Base-by-base conservation (phyloP, 805 yeast genomes). In the Wickerhamiella parazyma region DNA sequence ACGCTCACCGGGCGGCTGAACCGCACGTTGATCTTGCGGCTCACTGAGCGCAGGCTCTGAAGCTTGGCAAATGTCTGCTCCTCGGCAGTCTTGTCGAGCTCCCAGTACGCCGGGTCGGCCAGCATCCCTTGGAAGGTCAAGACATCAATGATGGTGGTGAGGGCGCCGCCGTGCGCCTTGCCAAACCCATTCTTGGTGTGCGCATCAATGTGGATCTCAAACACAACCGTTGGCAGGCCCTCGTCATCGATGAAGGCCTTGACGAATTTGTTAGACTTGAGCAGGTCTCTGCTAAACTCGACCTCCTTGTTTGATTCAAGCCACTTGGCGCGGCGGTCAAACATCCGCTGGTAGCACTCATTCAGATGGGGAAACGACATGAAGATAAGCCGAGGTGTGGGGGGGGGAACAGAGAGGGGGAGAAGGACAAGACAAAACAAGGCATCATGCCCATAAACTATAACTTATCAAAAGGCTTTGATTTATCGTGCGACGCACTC, bases 81-180 rank as follows among this genome's bases (percentile, higher is more conserved):
- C 20, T 46, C 41, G 16, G 44, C 39, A 9, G 20, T 10, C 12
- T 21, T 11, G 16, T 18, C 41, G 29, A 24, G 29, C n/a, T 19
- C 25, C 57, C 57, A 59, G 50, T 54, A 56, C 44, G 38, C 46
- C 18, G 36, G 45, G 36, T 57, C 58, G 2, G 48, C 55, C 4
- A 51, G 44, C 9, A 51, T 31, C 3, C 57, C 51, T 22, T 51
- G 45, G 14, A 51, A 42, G 14, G 57, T 46, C 31, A 50, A 43
- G 29, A 48, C 28, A 21, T 59, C 56, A 9, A 56, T 38, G n/a
- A 59, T 25, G 1, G 64, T 53, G 18, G 59, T 55, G 21, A 52
- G 46, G 19, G 58, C 57, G 11, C 64, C 64, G 17, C 63, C 63
- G 36, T 60, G 64, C 11, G 55, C 56, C 42, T 50, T 48, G n/a